phyloP scores from a whole-genome alignment of 106 monocot species.

The Dendrobium nobile region DNA sequence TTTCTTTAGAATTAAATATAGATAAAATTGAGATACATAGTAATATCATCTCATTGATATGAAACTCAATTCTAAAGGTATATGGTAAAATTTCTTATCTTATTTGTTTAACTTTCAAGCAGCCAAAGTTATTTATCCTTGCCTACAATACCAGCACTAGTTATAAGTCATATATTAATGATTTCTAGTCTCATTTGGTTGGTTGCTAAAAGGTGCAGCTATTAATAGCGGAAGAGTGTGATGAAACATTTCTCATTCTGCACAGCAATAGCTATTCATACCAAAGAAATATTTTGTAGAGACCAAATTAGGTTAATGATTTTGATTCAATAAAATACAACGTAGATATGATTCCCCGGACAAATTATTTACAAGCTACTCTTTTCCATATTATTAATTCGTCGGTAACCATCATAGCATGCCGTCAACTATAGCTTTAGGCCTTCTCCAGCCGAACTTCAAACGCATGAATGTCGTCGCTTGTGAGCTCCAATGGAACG shows the following conservation, averaged over 20 bases:
- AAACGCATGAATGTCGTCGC: too few relatives aligned
- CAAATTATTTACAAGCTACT: neutral
- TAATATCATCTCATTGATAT: neutral
- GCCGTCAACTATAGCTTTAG: neutral
- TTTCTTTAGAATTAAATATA: neutral
- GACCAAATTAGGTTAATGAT: neutral
- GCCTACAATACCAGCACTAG: too few relatives aligned
- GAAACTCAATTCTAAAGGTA: neutral
- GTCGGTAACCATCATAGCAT: neutral
- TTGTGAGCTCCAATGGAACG: too few relatives aligned
- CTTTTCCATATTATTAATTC: neutral
- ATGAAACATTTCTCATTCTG: neutral
- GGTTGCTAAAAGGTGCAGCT: neutral
- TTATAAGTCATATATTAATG: too few relatives aligned
- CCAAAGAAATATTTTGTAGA: neutral
- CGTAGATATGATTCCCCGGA: neutral
- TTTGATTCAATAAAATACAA: neutral
- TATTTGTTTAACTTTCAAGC: neutral
- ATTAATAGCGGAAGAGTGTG: neutral
- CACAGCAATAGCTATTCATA: neutral
- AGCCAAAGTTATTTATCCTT: neutral
- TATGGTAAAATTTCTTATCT: neutral
- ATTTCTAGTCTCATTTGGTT: too few relatives aligned
- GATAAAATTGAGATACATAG: too few relatives aligned
- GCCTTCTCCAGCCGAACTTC: too few relatives aligned